Base-by-base conservation (phyloP, 495 filamentous ascomycete species). In the Daldinia loculata region DNA sequence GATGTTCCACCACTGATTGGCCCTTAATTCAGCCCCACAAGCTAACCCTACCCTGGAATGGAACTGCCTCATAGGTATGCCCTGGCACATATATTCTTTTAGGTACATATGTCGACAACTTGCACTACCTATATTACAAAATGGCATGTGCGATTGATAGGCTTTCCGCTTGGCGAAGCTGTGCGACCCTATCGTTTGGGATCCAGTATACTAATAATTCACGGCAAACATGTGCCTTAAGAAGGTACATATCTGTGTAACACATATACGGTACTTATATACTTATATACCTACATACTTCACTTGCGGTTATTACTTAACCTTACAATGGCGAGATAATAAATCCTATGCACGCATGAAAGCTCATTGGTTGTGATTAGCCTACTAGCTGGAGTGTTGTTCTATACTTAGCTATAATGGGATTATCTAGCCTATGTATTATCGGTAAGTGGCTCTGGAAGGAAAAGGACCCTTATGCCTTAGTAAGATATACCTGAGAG, bases 131-230 rank as follows among this genome's bases (percentile, higher is more conserved):
- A 32, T 0, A 14, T 36, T 36, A 36, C 12, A 14, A 36, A 36
- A 22, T 26, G 29, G 45, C 48, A 56, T 56, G 56, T 70, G 50
- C 61, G 29, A 66, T 71, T 59, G 63, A 66, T 62, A 29, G 63
- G 7, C 52, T 60, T 63, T 50, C 29, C 7, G 53, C 63, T 71
- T 72, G 64, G 64, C 69, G 39, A 64, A 67, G 60, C 63, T 63
- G 50, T 60, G 30, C 36, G 41, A 66, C 63, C 69, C 69, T 67
- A 71, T 71, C 68, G 48, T 66, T 66, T 61, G 30, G 43, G 50
- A 55, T 36, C 27, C 58, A 58, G 56, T 63, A 52, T 45, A 29
- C n/a, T n/a, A 26, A 29, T 29, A 30, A 30, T 41, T 66, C 51
- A 43, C 38, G 45, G 48, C 29, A 19, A 57, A 56, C 38, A 26